phyloP scores from a whole-genome alignment of 2,329 filamentous ascomycete genomes.

The Penicillium sp. region DNA sequence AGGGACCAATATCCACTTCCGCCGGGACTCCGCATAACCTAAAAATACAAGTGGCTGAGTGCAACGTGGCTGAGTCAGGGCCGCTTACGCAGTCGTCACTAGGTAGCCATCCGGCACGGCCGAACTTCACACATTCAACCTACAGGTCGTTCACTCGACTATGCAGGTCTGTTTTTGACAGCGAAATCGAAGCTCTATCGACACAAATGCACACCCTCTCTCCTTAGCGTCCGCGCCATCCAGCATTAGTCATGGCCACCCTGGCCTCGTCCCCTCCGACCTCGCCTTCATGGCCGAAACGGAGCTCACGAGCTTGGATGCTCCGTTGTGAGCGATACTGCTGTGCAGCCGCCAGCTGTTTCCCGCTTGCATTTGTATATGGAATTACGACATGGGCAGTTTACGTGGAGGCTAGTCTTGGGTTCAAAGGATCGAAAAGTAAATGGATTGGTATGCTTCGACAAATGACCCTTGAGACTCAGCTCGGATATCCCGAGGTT shows the following conservation, averaged over 20 bases:
- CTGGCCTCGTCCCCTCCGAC: constrained; percentile 40
- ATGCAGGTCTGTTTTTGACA: constrained; percentile 7
- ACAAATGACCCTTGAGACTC: not conserved
- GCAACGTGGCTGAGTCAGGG: constrained; percentile 18
- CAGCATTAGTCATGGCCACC: constrained; percentile 35
- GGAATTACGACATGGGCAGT: constrained; percentile 87
- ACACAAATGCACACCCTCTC: not conserved
- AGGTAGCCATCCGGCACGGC: not conserved
- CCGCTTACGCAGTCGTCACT: constrained; percentile 8
- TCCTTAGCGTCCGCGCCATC: constrained; percentile 4
- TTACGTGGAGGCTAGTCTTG: constrained; percentile 80
- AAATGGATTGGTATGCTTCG: constrained; percentile 42
- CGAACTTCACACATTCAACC: not conserved
- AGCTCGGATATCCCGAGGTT: not conserved
- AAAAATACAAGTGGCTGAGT: constrained; percentile 16
- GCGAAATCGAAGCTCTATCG: not conserved
- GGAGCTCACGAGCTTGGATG: constrained; percentile 43
- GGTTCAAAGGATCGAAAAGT: constrained; percentile 55
- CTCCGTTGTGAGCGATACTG: constrained; percentile 73
- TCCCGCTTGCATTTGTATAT: constrained; percentile 88
- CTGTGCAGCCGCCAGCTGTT: constrained; percentile 75
- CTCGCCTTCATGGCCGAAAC: constrained; percentile 43
- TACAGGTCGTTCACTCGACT: constrained; percentile 1
- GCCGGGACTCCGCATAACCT: not conserved
- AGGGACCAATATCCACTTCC: not conserved